phyloP scores from a whole-genome alignment of 495 filamentous ascomycete species.

The Sabuloglossum arenarium region DNA sequence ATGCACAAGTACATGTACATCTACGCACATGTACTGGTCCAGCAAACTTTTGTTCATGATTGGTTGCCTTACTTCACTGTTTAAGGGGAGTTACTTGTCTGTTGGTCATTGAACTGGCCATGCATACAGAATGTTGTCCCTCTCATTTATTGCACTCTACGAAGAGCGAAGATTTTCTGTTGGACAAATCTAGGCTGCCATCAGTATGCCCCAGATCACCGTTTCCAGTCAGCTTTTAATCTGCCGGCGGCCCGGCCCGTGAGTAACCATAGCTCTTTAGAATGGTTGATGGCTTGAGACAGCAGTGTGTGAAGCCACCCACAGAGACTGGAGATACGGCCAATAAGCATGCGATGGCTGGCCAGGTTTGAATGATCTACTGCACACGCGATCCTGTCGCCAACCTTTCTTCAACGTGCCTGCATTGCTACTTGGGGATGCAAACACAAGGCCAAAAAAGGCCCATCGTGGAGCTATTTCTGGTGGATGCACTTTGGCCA shows the following conservation, averaged over 20 bases:
- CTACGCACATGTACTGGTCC: not conserved
- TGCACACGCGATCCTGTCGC: slow-evolving; percentile 4
- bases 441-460: not conserved
- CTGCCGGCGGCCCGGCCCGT: slow-evolving; percentile 2
- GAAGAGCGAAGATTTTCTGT: not conserved
- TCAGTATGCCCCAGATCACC: not conserved
- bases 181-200: slow-evolving; percentile 1
- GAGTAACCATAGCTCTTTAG: not conserved
- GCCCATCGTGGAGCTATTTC: not conserved
- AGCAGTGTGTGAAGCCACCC: not conserved
- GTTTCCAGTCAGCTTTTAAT: slow-evolving; percentile 1
- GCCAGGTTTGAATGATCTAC: slow-evolving; percentile 1
- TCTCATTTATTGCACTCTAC: not conserved
- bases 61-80: not conserved
- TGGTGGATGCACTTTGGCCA: not conserved
- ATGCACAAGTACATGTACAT: not conserved
- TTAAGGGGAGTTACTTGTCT: not conserved
- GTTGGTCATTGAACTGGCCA: not conserved
- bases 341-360: not conserved
- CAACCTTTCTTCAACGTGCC: slow-evolving; percentile 4
- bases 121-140: not conserved
- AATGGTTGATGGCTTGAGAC: not conserved
- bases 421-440: not conserved
- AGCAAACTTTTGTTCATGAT: not conserved
- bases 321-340: not conserved